Conservation (phyloP, 2,329 filamentous ascomycete genomes). For the Chalaropsis ovoidea region DNA sequence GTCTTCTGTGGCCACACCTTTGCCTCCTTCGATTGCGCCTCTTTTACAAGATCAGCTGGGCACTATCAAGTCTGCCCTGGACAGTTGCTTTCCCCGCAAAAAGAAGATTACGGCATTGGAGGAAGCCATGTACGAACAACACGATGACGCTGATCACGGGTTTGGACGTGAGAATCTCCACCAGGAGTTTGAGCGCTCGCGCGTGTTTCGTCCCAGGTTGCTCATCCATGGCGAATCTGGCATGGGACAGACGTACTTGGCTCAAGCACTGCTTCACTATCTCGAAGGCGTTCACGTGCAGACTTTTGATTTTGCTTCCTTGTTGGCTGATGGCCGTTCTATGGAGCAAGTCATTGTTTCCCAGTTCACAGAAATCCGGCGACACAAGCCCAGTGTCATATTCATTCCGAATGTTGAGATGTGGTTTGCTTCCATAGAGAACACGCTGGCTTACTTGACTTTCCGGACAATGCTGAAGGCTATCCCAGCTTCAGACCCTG, state of each 20-base stretch:
- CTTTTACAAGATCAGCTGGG: slow-evolving; percentile 63
- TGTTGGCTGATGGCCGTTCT: slow-evolving; percentile 74
- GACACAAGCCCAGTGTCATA: slow-evolving; percentile 91
- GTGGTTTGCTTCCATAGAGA: slow-evolving; percentile 61
- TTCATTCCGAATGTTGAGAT: slow-evolving; percentile 83
- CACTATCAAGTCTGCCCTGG: slow-evolving; percentile 57
- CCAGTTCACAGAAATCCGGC: slow-evolving; percentile 82
- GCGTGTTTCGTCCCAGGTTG: slow-evolving; percentile 79
- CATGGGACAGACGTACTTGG: slow-evolving; percentile 90
- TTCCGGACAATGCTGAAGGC: slow-evolving; percentile 74
- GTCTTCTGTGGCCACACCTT: slow-evolving; percentile 68
- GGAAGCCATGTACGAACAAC: slow-evolving; percentile 84
- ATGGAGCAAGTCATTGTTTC: slow-evolving; percentile 83
- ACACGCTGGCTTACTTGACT: slow-evolving; percentile 62
- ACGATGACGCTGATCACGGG: slow-evolving; percentile 68
- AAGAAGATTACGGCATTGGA: slow-evolving; percentile 83
- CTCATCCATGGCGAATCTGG: slow-evolving; percentile 72
- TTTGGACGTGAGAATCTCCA: slow-evolving; percentile 70
- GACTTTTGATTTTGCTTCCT: slow-evolving; percentile 79
- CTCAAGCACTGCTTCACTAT: slow-evolving; percentile 74
- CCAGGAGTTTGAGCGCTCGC: slow-evolving; percentile 73
- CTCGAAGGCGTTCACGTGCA: slow-evolving; percentile 92
- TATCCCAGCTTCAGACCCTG: slow-evolving; percentile 79
- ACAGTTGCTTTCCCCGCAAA: slow-evolving; percentile 69
- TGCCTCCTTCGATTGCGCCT: slow-evolving; percentile 72